Conservation (phyloP, 805 yeast species). For the Candida corydali region DNA sequence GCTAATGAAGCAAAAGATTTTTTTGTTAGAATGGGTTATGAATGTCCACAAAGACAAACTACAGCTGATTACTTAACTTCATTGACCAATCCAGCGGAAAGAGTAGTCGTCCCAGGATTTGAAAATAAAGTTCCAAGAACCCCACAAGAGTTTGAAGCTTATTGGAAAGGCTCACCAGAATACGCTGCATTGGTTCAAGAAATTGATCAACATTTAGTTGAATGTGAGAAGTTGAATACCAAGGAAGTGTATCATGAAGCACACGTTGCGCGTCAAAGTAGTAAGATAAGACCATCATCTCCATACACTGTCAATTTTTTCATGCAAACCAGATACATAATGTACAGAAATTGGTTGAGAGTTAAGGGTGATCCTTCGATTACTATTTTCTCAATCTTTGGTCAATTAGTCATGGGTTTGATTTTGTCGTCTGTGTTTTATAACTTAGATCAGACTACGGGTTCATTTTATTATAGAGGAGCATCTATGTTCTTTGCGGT, state of each 20-base stretch:
- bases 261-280: conserved; percentile 36
- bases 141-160: conserved; percentile 54
- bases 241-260: conserved; percentile 19
- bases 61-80: conserved; percentile 67
- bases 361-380: conserved; percentile 55
- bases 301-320: conserved; percentile 41
- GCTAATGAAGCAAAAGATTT: conserved; percentile 42
- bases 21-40: conserved; percentile 58
- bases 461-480: conserved; percentile 59
- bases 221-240: conserved; percentile 15
- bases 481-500: conserved; percentile 60
- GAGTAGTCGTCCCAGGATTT: conserved; percentile 45
- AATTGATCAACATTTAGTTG: conserved; percentile 36
- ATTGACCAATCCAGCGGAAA: conserved; percentile 61
- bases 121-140: conserved; percentile 51
- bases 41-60: conserved; percentile 59
- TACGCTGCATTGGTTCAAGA: conserved; percentile 36
- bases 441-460: conserved; percentile 45
- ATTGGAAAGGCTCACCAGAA: conserved; percentile 57
- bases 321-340: conserved; percentile 49
- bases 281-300: conserved; percentile 28
- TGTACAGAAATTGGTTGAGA: conserved; percentile 51
- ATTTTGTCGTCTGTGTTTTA: conserved; percentile 59
- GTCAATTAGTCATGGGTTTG: conserved; percentile 54
- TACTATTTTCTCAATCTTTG: conserved; percentile 46